Evolutionary conservation across 2,329 filamentous ascomycete genomes (phyloP).

Genomic region (Sporothrix dimorphospora): DNA sequence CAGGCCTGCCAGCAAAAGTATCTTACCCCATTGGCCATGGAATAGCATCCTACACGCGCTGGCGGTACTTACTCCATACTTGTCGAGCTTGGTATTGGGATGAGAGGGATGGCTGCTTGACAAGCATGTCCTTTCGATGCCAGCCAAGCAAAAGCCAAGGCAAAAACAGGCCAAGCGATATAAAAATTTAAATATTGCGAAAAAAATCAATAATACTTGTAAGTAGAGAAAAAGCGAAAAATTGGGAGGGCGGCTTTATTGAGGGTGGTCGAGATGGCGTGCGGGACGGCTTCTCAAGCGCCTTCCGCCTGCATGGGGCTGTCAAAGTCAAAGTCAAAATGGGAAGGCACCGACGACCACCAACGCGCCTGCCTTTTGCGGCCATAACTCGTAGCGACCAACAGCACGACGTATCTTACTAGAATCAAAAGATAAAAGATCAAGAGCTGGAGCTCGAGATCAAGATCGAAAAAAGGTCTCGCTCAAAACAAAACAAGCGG

Average conservation of each 20-base stretch:
- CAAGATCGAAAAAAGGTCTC: neutral
- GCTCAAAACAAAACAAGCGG: neutral
- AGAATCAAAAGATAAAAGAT: neutral
- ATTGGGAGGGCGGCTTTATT: neutral
- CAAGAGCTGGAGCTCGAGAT: neutral
- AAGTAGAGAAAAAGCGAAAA: neutral
- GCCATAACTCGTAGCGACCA: too few species aligned
- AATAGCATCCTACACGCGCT: neutral
- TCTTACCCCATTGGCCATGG: neutral
- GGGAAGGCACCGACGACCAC: neutral
- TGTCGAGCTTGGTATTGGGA: neutral
- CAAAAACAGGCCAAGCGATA: neutral
- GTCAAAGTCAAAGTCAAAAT: slow-evolving; percentile 5
- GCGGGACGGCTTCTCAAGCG: slow-evolving; percentile 18
- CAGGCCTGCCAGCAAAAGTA: neutral
- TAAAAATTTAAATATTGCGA: neutral
- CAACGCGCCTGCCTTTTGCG: neutral
- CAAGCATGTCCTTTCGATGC: neutral
- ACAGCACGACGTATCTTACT: too few species aligned
- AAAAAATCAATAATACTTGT: neutral
- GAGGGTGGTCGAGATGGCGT: neutral
- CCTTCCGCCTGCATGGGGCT: slow-evolving; percentile 12
- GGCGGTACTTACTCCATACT: neutral
- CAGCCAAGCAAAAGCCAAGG: slow-evolving; percentile 1
- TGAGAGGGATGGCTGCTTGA: neutral